These are phyloP conservation scores for Mollisia scopiformis DNA, from an alignment of 2,329 filamentous ascomycete species.

Conservation along the genomic window DNA sequence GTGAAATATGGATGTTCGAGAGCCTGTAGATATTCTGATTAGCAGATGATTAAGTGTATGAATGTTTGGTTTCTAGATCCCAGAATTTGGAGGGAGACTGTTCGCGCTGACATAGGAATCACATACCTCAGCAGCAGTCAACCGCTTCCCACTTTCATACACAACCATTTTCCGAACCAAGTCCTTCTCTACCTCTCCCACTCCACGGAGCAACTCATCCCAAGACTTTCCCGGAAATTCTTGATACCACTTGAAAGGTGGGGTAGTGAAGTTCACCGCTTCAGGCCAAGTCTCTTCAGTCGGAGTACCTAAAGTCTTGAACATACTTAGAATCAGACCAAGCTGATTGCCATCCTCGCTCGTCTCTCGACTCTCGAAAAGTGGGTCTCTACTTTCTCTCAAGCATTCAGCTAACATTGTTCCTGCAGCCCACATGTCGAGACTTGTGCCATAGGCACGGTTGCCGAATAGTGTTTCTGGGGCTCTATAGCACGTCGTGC, in stretches of 20 bases:
- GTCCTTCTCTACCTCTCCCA: constrained; percentile 60
- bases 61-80: too few relatives aligned
- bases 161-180: constrained; percentile 70
- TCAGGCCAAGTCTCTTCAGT: constrained; percentile 83
- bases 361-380: constrained; percentile 78
- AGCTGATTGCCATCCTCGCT: constrained; percentile 88
- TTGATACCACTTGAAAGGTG: constrained; percentile 90
- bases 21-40: background rate
- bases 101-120: too few relatives aligned
- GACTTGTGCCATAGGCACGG: constrained; percentile 66
- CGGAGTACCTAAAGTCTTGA: constrained; percentile 88
- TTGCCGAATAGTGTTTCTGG: constrained; percentile 91
- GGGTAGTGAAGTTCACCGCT: constrained; percentile 65
- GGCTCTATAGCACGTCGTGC: constrained; percentile 87
- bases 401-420: constrained; percentile 80
- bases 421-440: constrained; percentile 92
- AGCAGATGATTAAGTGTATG: background rate
- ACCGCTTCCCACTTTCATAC: constrained; percentile 70
- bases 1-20: background rate
- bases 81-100: too few relatives aligned
- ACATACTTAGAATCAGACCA: constrained; percentile 88
- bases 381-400: constrained; percentile 54
- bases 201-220: constrained; percentile 68
- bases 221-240: constrained; percentile 70
- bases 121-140: constrained; percentile 65